A percentile compares a stretch with the other conserved stretches of the same genome.
Conservation (phyloP, 164 flowering plant species). For the Stephania japonica region DNA sequence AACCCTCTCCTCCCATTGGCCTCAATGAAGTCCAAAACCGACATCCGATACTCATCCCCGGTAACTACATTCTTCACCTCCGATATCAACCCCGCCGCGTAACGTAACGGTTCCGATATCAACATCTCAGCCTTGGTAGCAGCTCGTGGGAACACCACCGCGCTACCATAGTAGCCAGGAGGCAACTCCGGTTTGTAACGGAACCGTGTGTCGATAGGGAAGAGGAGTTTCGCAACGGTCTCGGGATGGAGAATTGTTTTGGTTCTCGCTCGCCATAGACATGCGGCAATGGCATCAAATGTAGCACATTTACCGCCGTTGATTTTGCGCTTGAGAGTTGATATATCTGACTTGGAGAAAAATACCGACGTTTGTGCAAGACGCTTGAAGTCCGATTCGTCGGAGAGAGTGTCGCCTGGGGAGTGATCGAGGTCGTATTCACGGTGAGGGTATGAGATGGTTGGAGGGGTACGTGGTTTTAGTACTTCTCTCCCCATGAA, state of each 20-base stretch:
- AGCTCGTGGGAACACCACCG: conserved; percentile 18
- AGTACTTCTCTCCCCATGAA: conserved; percentile 22
- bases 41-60: conserved; percentile 22
- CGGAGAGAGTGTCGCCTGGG: neutral
- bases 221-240: conserved; percentile 7
- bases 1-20: conserved; percentile 18
- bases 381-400: conserved; percentile 12
- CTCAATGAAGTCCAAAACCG: conserved; percentile 28
- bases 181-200: conserved; percentile 16
- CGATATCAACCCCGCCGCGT: conserved; percentile 17
- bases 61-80: conserved; percentile 15
- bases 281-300: conserved; percentile 14
- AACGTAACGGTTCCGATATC: conserved; percentile 7
- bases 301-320: conserved; percentile 4
- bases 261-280: conserved; percentile 21
- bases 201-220: conserved; percentile 13
- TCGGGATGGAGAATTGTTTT: conserved; percentile 10
- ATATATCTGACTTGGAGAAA: conserved; percentile 7
- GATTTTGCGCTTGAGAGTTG: conserved; percentile 16
- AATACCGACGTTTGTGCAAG: conserved; percentile 21
- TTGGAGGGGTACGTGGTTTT: conserved; percentile 15
- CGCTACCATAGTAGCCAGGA: conserved; percentile 23
- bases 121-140: conserved; percentile 13
- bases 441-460: conserved; percentile 11
- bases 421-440: conserved; percentile 14